Evolutionary conservation across 208 protist species (phyloP), one percentile per base, ranked within the genome.

Genomic region (Crithidia bombi): DNA sequence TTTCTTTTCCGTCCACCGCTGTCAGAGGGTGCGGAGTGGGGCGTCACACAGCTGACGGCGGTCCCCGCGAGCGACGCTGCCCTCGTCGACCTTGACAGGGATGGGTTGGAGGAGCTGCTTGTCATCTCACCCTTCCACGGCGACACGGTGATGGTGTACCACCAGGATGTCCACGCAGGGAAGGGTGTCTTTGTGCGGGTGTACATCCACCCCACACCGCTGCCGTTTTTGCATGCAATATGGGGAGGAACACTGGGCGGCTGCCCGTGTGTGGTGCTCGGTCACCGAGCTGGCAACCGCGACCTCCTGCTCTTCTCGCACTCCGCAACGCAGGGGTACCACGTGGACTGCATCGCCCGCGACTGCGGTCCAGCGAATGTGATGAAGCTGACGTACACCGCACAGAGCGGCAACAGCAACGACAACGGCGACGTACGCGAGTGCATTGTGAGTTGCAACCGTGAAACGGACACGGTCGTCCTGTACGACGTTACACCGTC

Each of bases 391-490:
- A 15, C 14, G 36, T 47, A 32, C 25, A n/a, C 50, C 50, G 14
- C 3, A 19, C n/a, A 52, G 10, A 4, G 44, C 1, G 38, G 5
- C 7, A n/a, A 7, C 25, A n/a, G 38, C 11, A 19, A 44, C 19
- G 26, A 14, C 2, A n/a, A n/a, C n/a, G n/a, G n/a, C n/a, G n/a
- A n/a, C n/a, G n/a, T n/a, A n/a, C 35, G 35, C 19, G 36, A 58
- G 64, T 50, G 64, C 39, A 49, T 69, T 7, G 51, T 61, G 38
- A 30, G 47, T 51, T 69, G 28, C 64, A 49, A 46, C 26, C 39
- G 64, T 30, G 47, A 70, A 50, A 47, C 56, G 15, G 47, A 57
- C 44, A 23, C 43, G 25, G 14, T 59, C 26, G 5, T 28, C 30
- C 10, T 73, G 30, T 61, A 62, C 21, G 23, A 50, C n/a, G 50